phyloP scores from a whole-genome alignment of 2,329 filamentous ascomycete species.

The Thielaviopsis euricoi region DNA sequence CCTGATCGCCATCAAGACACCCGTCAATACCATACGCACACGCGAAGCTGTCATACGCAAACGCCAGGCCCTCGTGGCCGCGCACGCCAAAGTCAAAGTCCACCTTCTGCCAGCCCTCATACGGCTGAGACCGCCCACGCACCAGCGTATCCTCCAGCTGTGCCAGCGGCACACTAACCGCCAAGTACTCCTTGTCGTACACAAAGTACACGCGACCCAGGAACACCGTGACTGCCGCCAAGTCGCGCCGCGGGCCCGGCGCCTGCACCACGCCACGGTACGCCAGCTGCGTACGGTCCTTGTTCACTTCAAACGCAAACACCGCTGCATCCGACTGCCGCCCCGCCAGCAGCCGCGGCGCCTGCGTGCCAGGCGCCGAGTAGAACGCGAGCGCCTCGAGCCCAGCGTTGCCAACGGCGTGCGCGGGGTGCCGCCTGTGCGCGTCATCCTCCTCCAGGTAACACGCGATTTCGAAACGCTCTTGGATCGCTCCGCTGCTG shows the following conservation, averaged over 20 bases:
- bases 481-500: not conserved
- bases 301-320: not conserved
- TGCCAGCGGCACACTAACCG: not conserved
- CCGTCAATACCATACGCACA: not conserved
- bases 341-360: not conserved
- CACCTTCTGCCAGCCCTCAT: not conserved
- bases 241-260: not conserved
- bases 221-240: slow-evolving; percentile 2
- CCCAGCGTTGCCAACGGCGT: not conserved
- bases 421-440: not conserved
- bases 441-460: not conserved
- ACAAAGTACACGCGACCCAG: slow-evolving; percentile 3
- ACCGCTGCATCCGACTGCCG: not conserved
- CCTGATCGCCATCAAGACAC: not conserved
- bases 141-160: not conserved
- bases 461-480: not conserved
- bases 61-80: not conserved
- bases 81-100: not conserved
- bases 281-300: not conserved
- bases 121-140: not conserved
- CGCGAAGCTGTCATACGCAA: not conserved
- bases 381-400: not conserved
- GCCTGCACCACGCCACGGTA: not conserved
- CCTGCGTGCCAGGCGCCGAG: not conserved
- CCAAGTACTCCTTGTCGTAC: slow-evolving; percentile 3